These are phyloP conservation scores for Coemansia sp. DNA, from an alignment of 192 early-diverging fungal genomes.

Conservation along the genomic window DNA sequence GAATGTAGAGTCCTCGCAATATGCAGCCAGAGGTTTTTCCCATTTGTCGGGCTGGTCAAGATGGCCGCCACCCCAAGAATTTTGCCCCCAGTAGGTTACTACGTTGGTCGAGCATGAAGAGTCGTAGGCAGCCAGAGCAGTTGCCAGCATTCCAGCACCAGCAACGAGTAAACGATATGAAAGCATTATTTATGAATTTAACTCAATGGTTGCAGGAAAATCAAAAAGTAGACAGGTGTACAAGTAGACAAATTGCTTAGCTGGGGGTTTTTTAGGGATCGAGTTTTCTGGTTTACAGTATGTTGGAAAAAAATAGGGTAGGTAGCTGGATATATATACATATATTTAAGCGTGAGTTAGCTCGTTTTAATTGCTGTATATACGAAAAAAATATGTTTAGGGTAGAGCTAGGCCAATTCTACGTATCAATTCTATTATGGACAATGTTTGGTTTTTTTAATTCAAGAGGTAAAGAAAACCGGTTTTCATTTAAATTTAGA, in stretches of 20 bases:
- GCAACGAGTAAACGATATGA: neutral
- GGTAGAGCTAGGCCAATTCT: too few relatives aligned
- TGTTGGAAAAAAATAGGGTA: neutral
- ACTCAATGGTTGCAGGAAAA: neutral
- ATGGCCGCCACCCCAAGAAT: conserved; percentile 59
- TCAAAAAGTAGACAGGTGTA: neutral
- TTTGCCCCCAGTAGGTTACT: conserved; percentile 63
- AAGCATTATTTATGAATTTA: neutral
- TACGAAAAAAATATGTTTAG: too few relatives aligned
- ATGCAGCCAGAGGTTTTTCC: conserved; percentile 55
- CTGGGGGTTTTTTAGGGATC: too few relatives aligned
- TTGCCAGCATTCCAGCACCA: conserved; percentile 7
- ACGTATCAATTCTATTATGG: too few relatives aligned
- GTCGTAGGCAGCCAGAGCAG: conserved; percentile 19
- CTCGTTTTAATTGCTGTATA: too few relatives aligned
- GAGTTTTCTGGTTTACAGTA: neutral
- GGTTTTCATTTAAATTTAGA: neutral
- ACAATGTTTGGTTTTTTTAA: too few relatives aligned
- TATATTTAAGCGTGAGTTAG: too few relatives aligned
- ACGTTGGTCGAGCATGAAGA: conserved; percentile 52
- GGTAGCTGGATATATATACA: neutral
- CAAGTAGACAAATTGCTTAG: too few relatives aligned
- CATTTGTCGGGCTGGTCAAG: conserved; percentile 44
- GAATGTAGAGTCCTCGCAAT: conserved; percentile 57
- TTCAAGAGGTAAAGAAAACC: neutral